These are phyloP conservation scores for Linum trigynum DNA, from an alignment of 345 rosid species.

Conservation along the genomic window DNA sequence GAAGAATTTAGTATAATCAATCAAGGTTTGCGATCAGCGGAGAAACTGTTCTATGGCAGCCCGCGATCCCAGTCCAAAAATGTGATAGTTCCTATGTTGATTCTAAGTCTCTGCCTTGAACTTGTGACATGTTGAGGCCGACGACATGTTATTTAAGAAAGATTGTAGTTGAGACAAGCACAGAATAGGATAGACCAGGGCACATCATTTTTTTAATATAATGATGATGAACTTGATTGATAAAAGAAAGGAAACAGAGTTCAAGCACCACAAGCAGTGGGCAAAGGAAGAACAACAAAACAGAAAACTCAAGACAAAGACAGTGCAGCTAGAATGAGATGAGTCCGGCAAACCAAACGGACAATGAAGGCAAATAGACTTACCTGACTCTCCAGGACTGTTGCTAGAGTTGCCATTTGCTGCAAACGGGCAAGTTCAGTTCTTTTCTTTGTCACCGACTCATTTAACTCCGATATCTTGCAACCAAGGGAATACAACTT, in stretches of 20 bases:
- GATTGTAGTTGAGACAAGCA: too few relatives aligned
- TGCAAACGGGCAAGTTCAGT: conserved; percentile 36
- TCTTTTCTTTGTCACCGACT: conserved; percentile 55
- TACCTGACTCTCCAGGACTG: conserved; percentile 65
- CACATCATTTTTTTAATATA: too few relatives aligned
- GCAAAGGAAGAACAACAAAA: background rate
- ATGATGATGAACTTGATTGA: too few relatives aligned
- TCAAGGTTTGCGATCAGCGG: background rate
- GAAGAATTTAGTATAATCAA: too few relatives aligned
- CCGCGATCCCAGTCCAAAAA: too few relatives aligned
- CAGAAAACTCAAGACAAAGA: background rate
- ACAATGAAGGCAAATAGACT: conserved; percentile 12
- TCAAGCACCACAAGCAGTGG: background rate
- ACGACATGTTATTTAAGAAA: too few relatives aligned
- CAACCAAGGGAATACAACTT: conserved; percentile 46
- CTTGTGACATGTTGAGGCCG: too few relatives aligned
- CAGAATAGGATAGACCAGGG: too few relatives aligned
- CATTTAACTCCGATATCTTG: conserved; percentile 47
- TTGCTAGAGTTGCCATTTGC: conserved; percentile 34
- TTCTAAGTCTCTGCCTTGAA: too few relatives aligned
- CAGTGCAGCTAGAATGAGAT: background rate
- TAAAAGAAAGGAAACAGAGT: too few relatives aligned
- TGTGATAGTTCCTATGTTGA: too few relatives aligned
- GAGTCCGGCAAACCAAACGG: background rate
- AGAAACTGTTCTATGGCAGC: too few relatives aligned